Evolutionary conservation across 164 flowering plant genomes (phyloP).

Genomic region (Nelumbo lutea): DNA sequence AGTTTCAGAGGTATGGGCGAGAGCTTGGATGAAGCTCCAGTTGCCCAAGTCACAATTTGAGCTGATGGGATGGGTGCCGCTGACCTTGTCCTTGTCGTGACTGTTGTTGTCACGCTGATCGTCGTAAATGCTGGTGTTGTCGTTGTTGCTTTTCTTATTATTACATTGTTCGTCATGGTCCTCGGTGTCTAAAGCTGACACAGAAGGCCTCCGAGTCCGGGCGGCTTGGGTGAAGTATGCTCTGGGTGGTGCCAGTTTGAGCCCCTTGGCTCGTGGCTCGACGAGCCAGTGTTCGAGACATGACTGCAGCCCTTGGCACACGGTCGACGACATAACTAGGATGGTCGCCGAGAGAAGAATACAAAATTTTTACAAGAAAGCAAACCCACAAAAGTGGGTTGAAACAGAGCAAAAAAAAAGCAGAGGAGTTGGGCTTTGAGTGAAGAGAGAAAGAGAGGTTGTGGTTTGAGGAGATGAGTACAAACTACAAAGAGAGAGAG

Average conservation of each 20-base stretch:
- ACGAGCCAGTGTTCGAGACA: conserved; percentile 36
- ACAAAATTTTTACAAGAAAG: background rate
- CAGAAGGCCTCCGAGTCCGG: conserved; percentile 6
- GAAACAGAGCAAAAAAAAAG: conserved; percentile 7
- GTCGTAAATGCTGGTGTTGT: background rate
- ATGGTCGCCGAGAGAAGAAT: background rate
- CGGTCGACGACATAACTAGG: conserved; percentile 44
- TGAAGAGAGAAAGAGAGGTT: background rate
- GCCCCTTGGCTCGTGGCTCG: conserved; percentile 37
- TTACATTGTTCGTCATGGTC: conserved; percentile 7
- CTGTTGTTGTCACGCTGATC: background rate
- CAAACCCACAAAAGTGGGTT: background rate
- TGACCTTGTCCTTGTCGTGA: background rate
- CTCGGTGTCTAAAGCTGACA: conserved; percentile 6
- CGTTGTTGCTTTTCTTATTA: background rate
- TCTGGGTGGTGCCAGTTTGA: conserved; percentile 35
- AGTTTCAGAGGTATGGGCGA: conserved; percentile 12
- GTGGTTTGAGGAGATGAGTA: background rate
- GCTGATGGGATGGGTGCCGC: background rate
- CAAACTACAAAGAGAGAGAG: background rate
- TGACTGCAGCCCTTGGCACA: conserved; percentile 47
- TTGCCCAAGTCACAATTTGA: conserved; percentile 12
- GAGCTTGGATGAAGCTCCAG: conserved; percentile 33
- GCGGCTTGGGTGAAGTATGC: conserved; percentile 17
- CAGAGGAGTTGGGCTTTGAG: conserved; percentile 4